Evolutionary conservation across 2,329 filamentous ascomycete species (phyloP).

Genomic region (Aspergillus melleus): DNA sequence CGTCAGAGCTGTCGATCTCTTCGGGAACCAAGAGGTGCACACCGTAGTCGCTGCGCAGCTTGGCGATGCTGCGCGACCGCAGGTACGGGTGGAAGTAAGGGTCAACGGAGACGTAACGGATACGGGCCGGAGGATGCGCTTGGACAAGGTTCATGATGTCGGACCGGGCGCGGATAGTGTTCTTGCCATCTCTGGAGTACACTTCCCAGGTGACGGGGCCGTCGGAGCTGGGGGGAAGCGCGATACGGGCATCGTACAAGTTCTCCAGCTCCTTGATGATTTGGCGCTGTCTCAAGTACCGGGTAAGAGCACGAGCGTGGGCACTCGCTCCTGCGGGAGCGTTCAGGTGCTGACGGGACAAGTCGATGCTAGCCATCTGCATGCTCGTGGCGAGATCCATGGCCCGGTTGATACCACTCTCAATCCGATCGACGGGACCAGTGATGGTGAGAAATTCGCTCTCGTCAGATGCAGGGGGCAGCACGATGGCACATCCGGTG

Average conservation of each 20-base stretch:
- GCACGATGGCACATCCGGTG: constrained; percentile 84
- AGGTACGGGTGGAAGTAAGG: constrained; percentile 52
- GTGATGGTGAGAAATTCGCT: constrained; percentile 83
- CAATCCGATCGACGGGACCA: constrained; percentile 72
- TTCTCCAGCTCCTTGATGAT: constrained; percentile 82
- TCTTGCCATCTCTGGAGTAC: constrained; percentile 83
- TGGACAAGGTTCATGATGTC: constrained; percentile 52
- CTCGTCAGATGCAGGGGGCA: constrained; percentile 73
- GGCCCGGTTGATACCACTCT: constrained; percentile 74
- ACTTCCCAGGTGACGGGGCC: constrained; percentile 81
- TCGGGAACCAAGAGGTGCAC: constrained; percentile 52
- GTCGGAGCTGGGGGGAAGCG: constrained; percentile 67
- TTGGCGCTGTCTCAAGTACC: constrained; percentile 79
- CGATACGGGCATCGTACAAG: constrained; percentile 80
- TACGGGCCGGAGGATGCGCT: constrained; percentile 48
- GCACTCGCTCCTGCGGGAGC: constrained; percentile 69
- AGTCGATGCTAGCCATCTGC: constrained; percentile 79
- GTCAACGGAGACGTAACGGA: constrained; percentile 48
- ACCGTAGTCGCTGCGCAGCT: constrained; percentile 45
- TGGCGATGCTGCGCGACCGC: constrained; percentile 38
- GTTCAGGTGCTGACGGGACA: constrained; percentile 74
- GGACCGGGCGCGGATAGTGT: constrained; percentile 53
- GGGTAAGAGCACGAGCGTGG: constrained; percentile 82
- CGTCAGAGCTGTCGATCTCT: constrained; percentile 42
- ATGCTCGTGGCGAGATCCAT: constrained; percentile 87